These are phyloP conservation scores for Flaveria trinervia DNA, from an alignment of 129 eudicot species.

Conservation along the genomic window DNA sequence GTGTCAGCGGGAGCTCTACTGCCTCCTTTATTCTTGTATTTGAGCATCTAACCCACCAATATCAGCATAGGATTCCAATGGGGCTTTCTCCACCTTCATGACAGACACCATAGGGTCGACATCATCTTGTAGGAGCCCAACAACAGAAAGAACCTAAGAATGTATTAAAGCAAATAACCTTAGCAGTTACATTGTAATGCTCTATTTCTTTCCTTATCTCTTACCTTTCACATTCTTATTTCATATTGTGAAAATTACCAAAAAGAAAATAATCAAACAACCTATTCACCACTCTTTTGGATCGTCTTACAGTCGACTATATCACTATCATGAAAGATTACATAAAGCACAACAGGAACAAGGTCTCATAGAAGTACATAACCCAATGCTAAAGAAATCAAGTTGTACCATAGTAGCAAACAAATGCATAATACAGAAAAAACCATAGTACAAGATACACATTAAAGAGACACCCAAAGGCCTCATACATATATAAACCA, in stretches of 20 bases:
- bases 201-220: not conserved
- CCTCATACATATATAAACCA: not conserved
- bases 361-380: too few species aligned
- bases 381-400: too few species aligned
- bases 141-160: constrained; percentile 93
- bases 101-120: constrained; percentile 99
- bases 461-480: not conserved
- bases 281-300: not conserved
- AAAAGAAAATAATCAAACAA: not conserved
- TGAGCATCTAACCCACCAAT: constrained; percentile 98
- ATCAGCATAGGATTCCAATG: constrained; percentile 95
- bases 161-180: not conserved
- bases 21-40: constrained; percentile 98
- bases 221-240: not conserved
- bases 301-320: not conserved
- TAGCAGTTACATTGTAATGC: not conserved
- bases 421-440: not conserved
- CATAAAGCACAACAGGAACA: not conserved
- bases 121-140: constrained; percentile 94
- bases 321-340: not conserved
- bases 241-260: not conserved
- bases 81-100: constrained; percentile 99
- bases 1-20: constrained; percentile 95
- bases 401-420: not conserved
- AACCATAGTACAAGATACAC: not conserved